A percentile compares a stretch with the other conserved stretches of the same genome.
Evolutionary conservation across 2,329 filamentous ascomycete genomes (phyloP).

Genomic region (Alternaria brassicicola): DNA sequence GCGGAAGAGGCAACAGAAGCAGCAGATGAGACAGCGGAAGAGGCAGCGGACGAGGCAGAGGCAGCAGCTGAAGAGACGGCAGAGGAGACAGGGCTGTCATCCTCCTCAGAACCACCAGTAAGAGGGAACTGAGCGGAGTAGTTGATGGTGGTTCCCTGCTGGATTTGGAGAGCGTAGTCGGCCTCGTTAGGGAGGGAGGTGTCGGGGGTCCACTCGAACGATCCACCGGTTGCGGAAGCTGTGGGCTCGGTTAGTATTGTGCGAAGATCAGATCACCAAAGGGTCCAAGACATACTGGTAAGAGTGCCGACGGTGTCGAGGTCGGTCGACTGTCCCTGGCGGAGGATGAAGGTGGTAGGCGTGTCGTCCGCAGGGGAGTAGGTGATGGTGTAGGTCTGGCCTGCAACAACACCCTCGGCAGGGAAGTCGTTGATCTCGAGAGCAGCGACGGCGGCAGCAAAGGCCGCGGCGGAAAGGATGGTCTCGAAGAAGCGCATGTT

Average conservation of each 20-base stretch:
- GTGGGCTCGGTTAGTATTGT: constrained; percentile 17
- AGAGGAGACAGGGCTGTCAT: constrained; percentile 26
- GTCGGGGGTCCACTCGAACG: constrained; percentile 59
- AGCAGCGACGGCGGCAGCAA: constrained; percentile 52
- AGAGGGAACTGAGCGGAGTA: constrained; percentile 60
- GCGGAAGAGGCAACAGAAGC: neutral
- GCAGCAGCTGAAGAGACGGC: constrained; percentile 18
- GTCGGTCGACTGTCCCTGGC: constrained; percentile 58
- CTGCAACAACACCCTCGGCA: constrained; percentile 56
- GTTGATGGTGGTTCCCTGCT: constrained; percentile 59
- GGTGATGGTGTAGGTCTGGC: constrained; percentile 56
- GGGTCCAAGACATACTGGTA: constrained; percentile 50
- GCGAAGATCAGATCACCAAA: neutral
- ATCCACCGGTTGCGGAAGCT: constrained; percentile 54
- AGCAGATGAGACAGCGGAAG: constrained; percentile 19
- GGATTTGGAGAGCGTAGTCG: constrained; percentile 66
- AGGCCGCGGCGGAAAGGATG: constrained; percentile 52
- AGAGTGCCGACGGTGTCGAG: constrained; percentile 59
- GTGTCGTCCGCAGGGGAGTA: constrained; percentile 54
- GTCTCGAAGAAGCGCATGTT: constrained; percentile 60
- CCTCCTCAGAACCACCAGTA: constrained; percentile 38
- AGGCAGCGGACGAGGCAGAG: constrained; percentile 28
- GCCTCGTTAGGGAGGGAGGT: constrained; percentile 50
- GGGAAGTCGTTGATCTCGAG: constrained; percentile 57
- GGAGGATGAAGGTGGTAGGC: constrained; percentile 62